Percentiles rank a stretch among this genome's conserved stretches.
phyloP scores from a whole-genome alignment of 129 eudicot genomes.

The Smallanthus sonchifolius region DNA sequence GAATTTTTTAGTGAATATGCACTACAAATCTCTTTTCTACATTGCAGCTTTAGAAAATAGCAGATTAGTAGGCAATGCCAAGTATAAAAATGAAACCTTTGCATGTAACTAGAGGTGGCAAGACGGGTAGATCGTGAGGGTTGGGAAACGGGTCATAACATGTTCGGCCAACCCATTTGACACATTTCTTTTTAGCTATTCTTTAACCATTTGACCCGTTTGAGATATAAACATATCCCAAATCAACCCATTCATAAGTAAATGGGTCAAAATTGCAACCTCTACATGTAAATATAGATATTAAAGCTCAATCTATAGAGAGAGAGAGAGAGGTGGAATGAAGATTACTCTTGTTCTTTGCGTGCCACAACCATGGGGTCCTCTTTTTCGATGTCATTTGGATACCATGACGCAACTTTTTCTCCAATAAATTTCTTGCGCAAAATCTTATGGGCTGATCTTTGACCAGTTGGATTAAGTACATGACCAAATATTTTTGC shows the following conservation, averaged over 20 bases:
- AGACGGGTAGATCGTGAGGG: background rate
- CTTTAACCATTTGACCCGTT: background rate
- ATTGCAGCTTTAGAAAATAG: background rate
- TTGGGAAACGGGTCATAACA: background rate
- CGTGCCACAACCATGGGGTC: slow-evolving; percentile 66
- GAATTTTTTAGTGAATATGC: background rate
- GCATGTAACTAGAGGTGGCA: background rate
- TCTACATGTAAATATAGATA: background rate
- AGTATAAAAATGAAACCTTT: background rate
- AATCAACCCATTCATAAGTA: background rate
- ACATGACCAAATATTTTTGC: slow-evolving; percentile 89
- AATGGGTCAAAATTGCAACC: background rate
- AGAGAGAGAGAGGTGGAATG: slow-evolving; percentile 1
- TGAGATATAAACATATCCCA: background rate
- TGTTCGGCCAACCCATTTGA: background rate
- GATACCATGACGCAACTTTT: slow-evolving; percentile 81
- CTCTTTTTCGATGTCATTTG: slow-evolving; percentile 57
- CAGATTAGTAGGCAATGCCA: background rate
- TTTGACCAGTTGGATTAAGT: slow-evolving; percentile 76
- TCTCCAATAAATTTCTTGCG: slow-evolving; percentile 91
- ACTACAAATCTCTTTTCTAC: background rate
- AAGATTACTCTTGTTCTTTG: slow-evolving; percentile 61
- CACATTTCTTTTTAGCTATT: background rate
- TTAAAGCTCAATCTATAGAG: background rate
- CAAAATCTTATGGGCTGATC: slow-evolving; percentile 80